Evolutionary conservation across 495 filamentous ascomycete genomes (phyloP), one percentile per base, ranked within the genome.

Genomic region (Penicillium arizonense): DNA sequence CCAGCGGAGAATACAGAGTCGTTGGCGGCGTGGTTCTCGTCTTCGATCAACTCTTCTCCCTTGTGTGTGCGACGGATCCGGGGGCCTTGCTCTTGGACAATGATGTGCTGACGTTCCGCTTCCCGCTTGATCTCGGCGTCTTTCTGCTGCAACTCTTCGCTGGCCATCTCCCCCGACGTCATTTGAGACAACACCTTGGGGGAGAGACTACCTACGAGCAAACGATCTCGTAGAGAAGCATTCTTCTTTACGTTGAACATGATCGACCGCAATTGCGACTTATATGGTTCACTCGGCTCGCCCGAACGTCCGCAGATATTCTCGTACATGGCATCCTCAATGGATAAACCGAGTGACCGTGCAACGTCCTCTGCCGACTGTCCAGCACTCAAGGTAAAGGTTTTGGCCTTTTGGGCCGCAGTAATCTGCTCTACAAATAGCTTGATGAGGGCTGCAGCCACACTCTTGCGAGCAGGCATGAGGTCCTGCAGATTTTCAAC

Each of bases 41-140:
- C 85, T 45, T 89, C 90, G 33, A 98, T 81, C 12, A 96, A 52
- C 62, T 98, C 94, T 52, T 97, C 92, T 26, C 94, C 94, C 69
- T 97, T 98, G 67, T 97, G 94, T 2, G 93, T 97, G 56, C 88
- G 85, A 59, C 91, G 82, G 50, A 96, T 87, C 4, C 91, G 83
- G 6, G 93, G 94, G 0, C 82, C 84, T 57, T 92, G 85, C 34
- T 96, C 90, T 35, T 89, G 83, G 28, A 92, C 80, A 45, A 96
- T 82, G 43, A 92, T 89, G 45, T 90, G 84, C 57, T 96, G 91
- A 56, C 94, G 88, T 55, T 97, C 94, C 1, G 87, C 84, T 64
- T 92, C 87, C 45, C 85, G 80, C 58, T 85, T 84, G 69, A 88
- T 85, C 50, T 81, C 77, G 11, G 88, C 88, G 43, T 82, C 86